Evolutionary conservation across 192 early-diverging fungal genomes (phyloP), one percentile per base, ranked within the genome.

Genomic region (Entomortierella lignicola): DNA sequence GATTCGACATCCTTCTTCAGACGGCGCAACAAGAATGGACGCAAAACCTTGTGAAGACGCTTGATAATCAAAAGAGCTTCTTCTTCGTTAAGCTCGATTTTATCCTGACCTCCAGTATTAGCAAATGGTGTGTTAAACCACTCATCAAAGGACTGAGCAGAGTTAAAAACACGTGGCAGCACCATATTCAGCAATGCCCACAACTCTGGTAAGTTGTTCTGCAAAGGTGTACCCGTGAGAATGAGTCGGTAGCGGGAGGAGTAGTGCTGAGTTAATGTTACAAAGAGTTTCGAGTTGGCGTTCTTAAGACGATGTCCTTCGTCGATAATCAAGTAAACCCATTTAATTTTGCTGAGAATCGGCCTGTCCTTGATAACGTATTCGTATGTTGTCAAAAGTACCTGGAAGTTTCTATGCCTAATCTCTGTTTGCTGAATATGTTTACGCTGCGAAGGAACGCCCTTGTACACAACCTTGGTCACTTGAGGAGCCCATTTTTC

Each of bases 261-360:
- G 82, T 99, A 99, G 81, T 92, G 91, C 80, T 96, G 93, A 34
- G 93, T 91, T 72, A 99, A 82, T 32, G 93, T 96, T 13, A 84
- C 81, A 23, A 94, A 92, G 34, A 99, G 87, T 71, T 95, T 96
- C 21, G 94, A 94, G 39, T 95, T 84, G 44, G 92, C 81, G 77
- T 98, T 99, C 85, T 99, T 99, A 94, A 99, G 96, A 62, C 98
- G 93, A 82, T 99, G 98, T 65, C 98, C 98, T 81, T 99, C 98
- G 73, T 99, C 98, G 68, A 98, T 95, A 73, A 99, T 98, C 88
- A 97, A 92, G 84, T 98, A 92, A 15, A 98, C 89, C 98, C 98
- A 99, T 80, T 95, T 96, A 68, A 95, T 87, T 80, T 94, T 96
- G 70, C 89, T 86, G 23, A 98, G 84, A n/a, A 95, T 75, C 1